These are phyloP conservation scores for Salix caprea DNA, from an alignment of 345 rosid species.

Conservation along the genomic window DNA sequence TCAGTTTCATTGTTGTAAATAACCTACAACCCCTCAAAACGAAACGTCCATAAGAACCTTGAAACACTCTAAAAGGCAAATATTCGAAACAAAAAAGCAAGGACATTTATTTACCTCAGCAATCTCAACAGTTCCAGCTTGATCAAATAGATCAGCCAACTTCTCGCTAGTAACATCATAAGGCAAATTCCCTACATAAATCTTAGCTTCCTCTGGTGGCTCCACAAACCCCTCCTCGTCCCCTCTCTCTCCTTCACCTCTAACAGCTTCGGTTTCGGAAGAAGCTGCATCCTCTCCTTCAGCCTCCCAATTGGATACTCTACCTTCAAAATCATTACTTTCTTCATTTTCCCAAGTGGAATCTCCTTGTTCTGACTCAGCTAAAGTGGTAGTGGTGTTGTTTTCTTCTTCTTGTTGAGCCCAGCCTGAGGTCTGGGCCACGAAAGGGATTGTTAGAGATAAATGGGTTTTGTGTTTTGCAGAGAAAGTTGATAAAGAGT, in stretches of 20 bases:
- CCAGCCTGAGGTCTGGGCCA: slow-evolving; percentile 50
- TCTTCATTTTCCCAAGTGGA: slow-evolving; percentile 31
- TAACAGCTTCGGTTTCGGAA: slow-evolving; percentile 14
- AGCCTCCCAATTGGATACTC: slow-evolving; percentile 30
- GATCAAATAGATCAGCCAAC: slow-evolving; percentile 78
- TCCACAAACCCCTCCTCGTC: slow-evolving; percentile 36
- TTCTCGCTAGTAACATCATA: slow-evolving; percentile 73
- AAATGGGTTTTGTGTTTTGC: slow-evolving; percentile 38
- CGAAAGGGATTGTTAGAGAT: slow-evolving; percentile 41
- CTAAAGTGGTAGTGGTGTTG: slow-evolving; percentile 28
- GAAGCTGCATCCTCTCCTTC: slow-evolving; percentile 30
- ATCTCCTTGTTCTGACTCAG: slow-evolving; percentile 16
- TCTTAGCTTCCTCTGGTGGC: slow-evolving; percentile 80
- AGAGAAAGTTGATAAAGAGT: slow-evolving; percentile 18
- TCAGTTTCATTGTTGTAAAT: slow-evolving; percentile 78
- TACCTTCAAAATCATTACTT: slow-evolving; percentile 28
- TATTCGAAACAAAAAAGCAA: background rate
- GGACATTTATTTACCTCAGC: slow-evolving; percentile 56
- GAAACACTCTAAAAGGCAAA: background rate
- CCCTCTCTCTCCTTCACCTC: slow-evolving; percentile 19
- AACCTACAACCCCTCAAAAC: slow-evolving; percentile 44
- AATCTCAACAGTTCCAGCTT: slow-evolving; percentile 88
- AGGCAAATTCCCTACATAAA: slow-evolving; percentile 82
- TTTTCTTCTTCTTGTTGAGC: slow-evolving; percentile 34
- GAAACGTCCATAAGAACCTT: background rate